A percentile compares a stretch with the other conserved stretches of the same genome.
Conservation (phyloP, 257 asterid genomes). For the Thymus mandschuricus region DNA sequence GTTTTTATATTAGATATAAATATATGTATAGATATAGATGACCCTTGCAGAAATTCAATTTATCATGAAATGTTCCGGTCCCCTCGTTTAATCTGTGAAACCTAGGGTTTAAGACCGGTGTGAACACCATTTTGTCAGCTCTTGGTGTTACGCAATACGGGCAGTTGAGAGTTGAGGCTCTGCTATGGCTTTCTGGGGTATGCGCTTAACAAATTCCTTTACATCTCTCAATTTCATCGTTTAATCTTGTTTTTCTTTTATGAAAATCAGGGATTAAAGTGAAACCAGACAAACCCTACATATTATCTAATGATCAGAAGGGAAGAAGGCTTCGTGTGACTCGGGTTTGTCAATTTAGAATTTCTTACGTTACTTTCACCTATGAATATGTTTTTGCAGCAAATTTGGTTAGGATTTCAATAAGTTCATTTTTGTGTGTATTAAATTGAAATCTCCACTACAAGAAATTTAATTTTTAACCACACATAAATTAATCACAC, state of each 20-base stretch:
- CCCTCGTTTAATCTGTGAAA: too few species aligned
- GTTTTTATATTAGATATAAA: too few species aligned
- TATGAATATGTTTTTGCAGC: neutral
- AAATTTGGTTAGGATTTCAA: conserved; percentile 8
- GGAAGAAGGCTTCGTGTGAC: conserved; percentile 80
- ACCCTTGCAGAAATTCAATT: too few species aligned
- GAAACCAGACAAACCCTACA: conserved; percentile 66
- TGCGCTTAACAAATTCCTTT: neutral
- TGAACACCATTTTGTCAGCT: conserved; percentile 11
- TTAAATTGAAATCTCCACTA: neutral
- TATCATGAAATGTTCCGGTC: too few species aligned
- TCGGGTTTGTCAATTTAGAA: conserved; percentile 55
- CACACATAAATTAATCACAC: too few species aligned
- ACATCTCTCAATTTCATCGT: neutral
- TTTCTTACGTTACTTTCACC: neutral
- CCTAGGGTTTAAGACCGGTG: conserved; percentile 37
- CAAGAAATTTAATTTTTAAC: too few species aligned
- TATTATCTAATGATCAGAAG: conserved; percentile 44
- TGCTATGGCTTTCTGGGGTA: conserved; percentile 64
- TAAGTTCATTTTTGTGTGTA: neutral
- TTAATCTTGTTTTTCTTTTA: neutral
- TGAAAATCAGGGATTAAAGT: conserved; percentile 68
- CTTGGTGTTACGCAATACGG: conserved; percentile 39
- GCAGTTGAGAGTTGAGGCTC: conserved; percentile 20
- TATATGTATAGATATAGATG: too few species aligned